Evolutionary conservation across 176 grass and related monocot species (phyloP).

Genomic region (Alloteropsis semialata): DNA sequence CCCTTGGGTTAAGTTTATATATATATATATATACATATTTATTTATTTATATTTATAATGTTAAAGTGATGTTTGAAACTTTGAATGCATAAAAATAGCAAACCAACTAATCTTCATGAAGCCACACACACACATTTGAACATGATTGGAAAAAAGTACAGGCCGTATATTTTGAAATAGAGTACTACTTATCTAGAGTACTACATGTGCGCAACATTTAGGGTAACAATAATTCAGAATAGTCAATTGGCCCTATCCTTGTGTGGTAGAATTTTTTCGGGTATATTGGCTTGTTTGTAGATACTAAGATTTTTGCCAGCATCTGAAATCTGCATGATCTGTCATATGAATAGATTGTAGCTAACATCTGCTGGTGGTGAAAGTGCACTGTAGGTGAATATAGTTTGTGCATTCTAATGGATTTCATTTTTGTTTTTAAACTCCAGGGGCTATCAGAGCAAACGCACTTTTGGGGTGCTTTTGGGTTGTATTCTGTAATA

Average conservation of each 20-base stretch:
- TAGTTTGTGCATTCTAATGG: slow-evolving; percentile 23
- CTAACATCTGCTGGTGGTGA: slow-evolving; percentile 8
- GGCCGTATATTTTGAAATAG: background rate
- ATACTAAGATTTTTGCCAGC: background rate
- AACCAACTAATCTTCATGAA: background rate
- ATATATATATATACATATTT: background rate
- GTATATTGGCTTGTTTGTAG: background rate
- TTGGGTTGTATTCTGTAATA: slow-evolving; percentile 74
- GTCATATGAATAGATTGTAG: slow-evolving; percentile 2
- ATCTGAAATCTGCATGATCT: slow-evolving; percentile 3
- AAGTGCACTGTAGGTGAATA: background rate
- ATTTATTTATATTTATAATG: background rate
- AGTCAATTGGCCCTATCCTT: background rate
- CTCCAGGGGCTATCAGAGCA: slow-evolving; percentile 66
- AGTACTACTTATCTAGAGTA: background rate
- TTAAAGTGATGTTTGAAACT: background rate
- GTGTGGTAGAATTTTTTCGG: background rate
- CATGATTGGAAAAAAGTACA: background rate
- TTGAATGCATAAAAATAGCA: background rate
- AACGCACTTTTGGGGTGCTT: slow-evolving; percentile 91
- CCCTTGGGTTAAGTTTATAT: no score
- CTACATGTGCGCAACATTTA: background rate
- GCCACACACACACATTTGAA: background rate
- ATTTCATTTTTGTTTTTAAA: slow-evolving; percentile 9
- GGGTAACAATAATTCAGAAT: background rate